Evolutionary conservation across 176 grass and related monocot species (phyloP).

Genomic region (Musa acuminata): DNA sequence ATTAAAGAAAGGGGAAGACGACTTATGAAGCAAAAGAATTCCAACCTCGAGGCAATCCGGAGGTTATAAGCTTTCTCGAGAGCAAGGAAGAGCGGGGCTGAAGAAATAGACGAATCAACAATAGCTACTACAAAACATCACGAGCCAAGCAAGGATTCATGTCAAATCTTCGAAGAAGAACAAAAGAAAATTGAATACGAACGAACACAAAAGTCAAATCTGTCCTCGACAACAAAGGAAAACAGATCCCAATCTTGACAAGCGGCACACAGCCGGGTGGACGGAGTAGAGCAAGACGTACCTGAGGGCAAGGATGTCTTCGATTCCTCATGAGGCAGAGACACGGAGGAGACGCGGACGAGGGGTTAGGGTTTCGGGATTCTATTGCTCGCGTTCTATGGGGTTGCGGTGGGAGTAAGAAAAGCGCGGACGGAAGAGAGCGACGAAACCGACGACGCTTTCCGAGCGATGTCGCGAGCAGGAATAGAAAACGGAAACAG

Average conservation of each 20-base stretch:
- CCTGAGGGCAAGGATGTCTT: neutral
- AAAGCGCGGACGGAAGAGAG: neutral
- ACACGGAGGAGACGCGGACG: neutral
- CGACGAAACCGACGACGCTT: neutral
- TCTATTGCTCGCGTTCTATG: neutral
- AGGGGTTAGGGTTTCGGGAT: neutral
- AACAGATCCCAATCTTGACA: neutral
- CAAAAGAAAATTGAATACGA: neutral
- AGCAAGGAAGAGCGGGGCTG: neutral
- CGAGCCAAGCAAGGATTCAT: neutral
- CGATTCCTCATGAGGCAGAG: neutral
- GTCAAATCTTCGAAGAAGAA: neutral
- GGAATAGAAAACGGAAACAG: neutral
- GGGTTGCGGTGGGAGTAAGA: neutral
- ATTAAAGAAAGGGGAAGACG: neutral
- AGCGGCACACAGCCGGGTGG: neutral
- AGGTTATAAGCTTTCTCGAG: neutral
- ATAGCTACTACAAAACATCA: neutral
- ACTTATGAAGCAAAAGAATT: neutral
- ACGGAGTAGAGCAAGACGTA: neutral
- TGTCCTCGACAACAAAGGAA: neutral
- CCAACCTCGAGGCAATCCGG: neutral
- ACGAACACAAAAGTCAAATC: neutral
- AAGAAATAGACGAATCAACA: neutral
- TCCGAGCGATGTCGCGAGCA: neutral